These are phyloP conservation scores for Tetradesmus obliquus DNA, from an alignment of 139 green algal species.

Conservation along the genomic window DNA sequence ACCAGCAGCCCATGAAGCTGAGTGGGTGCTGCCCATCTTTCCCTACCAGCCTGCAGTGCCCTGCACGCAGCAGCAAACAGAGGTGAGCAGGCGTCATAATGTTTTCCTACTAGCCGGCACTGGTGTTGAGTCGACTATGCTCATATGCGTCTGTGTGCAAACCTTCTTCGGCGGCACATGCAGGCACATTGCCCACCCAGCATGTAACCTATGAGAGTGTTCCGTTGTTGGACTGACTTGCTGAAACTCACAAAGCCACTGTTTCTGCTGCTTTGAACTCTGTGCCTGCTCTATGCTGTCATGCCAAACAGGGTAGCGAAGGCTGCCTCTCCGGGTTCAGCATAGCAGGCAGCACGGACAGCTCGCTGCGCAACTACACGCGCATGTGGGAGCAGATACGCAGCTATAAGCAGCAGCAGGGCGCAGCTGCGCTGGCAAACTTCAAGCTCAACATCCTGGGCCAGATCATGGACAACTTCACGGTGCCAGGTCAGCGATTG, in stretches of 20 bases:
- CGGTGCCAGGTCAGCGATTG: conserved; percentile 13
- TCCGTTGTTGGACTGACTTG: not conserved
- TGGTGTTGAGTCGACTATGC: too few species aligned
- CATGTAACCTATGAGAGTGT: not conserved
- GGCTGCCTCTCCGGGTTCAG: conserved; percentile 4
- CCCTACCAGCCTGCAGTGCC: not conserved
- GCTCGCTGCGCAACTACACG: conserved; percentile 21
- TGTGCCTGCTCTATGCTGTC: not conserved
- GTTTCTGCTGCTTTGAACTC: not conserved
- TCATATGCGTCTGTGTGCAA: not conserved
- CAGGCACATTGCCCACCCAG: not conserved
- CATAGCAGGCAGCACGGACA: conserved; percentile 33
- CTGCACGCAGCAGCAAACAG: not conserved
- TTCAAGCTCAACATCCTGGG: conserved; percentile 46
- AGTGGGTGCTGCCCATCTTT: conserved; percentile 23
- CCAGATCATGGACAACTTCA: conserved; percentile 6
- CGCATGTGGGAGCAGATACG: conserved; percentile 30
- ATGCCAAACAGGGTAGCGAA: not conserved
- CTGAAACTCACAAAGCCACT: not conserved
- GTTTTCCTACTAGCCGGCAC: too few species aligned
- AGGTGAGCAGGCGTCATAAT: not conserved
- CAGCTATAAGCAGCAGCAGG: conserved; percentile 15
- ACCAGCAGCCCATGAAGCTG: conserved; percentile 3
- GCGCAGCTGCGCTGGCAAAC: not conserved
- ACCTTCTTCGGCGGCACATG: not conserved